Base-by-base conservation (phyloP, 441 rosid genomes). In the Rhodomyrtus psidioides region DNA sequence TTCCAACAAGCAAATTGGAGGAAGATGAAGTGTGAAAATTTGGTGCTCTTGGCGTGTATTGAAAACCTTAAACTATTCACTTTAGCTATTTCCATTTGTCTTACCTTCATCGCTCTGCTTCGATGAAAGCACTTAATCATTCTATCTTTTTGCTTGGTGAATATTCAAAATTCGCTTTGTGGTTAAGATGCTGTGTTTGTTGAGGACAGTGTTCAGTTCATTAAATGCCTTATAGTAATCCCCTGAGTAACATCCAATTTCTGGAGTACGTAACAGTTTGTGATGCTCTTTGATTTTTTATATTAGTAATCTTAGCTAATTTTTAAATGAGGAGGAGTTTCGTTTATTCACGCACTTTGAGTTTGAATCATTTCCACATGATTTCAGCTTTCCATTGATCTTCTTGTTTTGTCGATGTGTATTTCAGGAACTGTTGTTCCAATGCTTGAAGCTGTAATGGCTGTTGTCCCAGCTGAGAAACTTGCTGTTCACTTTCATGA, bases 401-500 rank as follows among this genome's bases (percentile, higher is more conserved):
- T 75, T 26, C 56, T 86, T 13, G 42, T 56, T 55, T 57, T 16
- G 55, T 9, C 5, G 13, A 44, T 17, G 17, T 83, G 84, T 89
- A 89, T 84, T 86, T 53, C 91, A 97, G 99, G 99, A 84, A 89
- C 90, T 86, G 96, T 96, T 82, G 90, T 93, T 89, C 96, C 95
- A 57, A 94, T 97, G 99, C 98, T 97, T 82, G 98, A 93, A 88
- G 97, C 98, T 75, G 98, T 96, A 28, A 94, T 93, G 96, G 93
- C 90, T 55, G 98, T 93, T 82, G 96, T 96, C 86, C 98, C 98
- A 24, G 92, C 86, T 14, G 95, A 94, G 60, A 97, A 94, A 90
- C 93, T 97, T 55, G 97, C 98, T 57, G 96, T 97, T 89, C 98
- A 97, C 91, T 96, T 97, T 91, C 99, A 97, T 70, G 99, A 97